Evolutionary conservation across 2,329 filamentous ascomycete species (phyloP).

Genomic region (Pyrenophora tritici-repentis): DNA sequence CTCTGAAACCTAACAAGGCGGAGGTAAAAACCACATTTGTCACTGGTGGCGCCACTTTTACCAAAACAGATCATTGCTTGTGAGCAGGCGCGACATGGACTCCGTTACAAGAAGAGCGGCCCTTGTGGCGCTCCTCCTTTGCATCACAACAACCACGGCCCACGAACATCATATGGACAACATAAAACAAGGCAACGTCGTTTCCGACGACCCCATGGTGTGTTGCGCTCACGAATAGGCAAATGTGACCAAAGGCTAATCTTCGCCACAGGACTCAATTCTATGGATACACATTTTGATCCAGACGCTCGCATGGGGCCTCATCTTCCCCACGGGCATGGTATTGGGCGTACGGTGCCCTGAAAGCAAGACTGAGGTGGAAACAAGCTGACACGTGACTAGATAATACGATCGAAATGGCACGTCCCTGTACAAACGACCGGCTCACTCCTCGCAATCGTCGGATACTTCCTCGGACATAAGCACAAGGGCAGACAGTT

Average conservation of each 20-base stretch:
- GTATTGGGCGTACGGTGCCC: conserved; percentile 75
- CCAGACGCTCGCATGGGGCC: conserved; percentile 84
- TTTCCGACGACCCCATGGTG: conserved; percentile 47
- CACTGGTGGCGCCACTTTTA: conserved; percentile 5
- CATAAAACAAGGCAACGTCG: conserved; percentile 45
- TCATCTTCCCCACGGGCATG: conserved; percentile 95
- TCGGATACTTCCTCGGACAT: conserved; percentile 92
- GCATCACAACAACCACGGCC: conserved; percentile 31
- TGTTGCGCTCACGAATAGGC: conserved; percentile 2
- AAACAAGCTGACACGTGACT: conserved; percentile 10
- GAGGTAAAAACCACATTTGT: conserved; percentile 3
- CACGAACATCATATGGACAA: conserved; percentile 50
- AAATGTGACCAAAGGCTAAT: conserved; percentile 15
- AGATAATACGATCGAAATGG: conserved; percentile 90
- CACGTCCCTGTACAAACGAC: conserved; percentile 86
- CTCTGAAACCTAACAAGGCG: conserved; percentile 12
- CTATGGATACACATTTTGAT: conserved; percentile 94
- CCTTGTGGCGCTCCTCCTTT: conserved; percentile 31
- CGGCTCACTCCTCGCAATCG: conserved; percentile 73
- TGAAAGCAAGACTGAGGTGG: no score
- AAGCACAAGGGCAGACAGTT: conserved; percentile 89
- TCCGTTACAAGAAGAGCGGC: conserved; percentile 19
- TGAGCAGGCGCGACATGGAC: conserved; percentile 17
- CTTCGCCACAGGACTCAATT: conserved; percentile 65
- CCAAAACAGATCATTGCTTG: conserved; percentile 1